Percentiles rank a stretch among this genome's conserved stretches.
These are phyloP conservation scores for Aspergillus persii DNA, from an alignment of 2,329 filamentous ascomycete species.

Conservation along the genomic window DNA sequence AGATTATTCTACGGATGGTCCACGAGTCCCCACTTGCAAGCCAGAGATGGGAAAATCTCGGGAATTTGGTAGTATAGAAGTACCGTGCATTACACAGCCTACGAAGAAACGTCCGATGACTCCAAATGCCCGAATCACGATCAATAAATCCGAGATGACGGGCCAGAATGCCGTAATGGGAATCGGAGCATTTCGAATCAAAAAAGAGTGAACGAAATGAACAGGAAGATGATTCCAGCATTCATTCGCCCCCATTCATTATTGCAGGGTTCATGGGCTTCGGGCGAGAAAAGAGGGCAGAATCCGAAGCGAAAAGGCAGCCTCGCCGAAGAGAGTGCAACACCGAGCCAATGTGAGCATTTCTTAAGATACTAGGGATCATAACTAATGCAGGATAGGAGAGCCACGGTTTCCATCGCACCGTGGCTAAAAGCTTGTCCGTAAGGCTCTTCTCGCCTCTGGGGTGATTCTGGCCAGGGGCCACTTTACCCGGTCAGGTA, in stretches of 20 bases:
- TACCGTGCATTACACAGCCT: background rate
- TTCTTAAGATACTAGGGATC: background rate
- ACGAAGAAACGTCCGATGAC: background rate
- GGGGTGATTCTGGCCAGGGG: slow-evolving; percentile 12
- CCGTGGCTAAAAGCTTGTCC: slow-evolving; percentile 25
- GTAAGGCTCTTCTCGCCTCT: slow-evolving; percentile 15
- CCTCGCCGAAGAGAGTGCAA: background rate
- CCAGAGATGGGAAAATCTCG: background rate
- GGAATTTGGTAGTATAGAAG: background rate
- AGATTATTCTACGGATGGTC: background rate
- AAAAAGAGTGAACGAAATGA: background rate
- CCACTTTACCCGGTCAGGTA: slow-evolving; percentile 13
- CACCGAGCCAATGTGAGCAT: background rate
- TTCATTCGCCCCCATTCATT: background rate
- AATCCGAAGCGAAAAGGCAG: background rate
- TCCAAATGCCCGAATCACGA: background rate
- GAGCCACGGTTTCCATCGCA: slow-evolving; percentile 14
- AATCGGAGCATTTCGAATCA: background rate
- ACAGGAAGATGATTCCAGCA: background rate
- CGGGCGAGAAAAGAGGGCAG: background rate
- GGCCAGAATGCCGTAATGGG: background rate
- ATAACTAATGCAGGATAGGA: slow-evolving; percentile 16
- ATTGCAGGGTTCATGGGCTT: background rate
- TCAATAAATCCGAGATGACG: background rate
- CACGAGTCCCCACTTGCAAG: background rate